A percentile compares a stretch with the other conserved stretches of the same genome.
These are phyloP conservation scores for Alopecurus myosuroides DNA, from an alignment of 176 grass and related monocot genomes.

Conservation along the genomic window DNA sequence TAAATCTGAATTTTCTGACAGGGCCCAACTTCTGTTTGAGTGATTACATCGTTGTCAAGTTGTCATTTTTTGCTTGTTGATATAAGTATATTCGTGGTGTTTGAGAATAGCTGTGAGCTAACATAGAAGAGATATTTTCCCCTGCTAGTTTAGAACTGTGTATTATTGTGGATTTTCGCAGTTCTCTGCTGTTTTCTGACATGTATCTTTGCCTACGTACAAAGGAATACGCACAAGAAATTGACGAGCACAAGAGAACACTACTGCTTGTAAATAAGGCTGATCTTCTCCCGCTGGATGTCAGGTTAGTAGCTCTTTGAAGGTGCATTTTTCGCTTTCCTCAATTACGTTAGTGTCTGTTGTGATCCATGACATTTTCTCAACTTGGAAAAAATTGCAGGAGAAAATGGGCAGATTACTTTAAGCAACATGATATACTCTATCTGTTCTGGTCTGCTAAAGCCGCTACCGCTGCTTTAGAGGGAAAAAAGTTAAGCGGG, in stretches of 20 bases:
- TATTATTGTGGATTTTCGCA: neutral
- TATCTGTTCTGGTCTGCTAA: conserved; percentile 83
- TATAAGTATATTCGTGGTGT: conserved; percentile 3
- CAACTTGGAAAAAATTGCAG: conserved; percentile 39
- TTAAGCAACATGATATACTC: conserved; percentile 49
- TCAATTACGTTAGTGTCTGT: neutral
- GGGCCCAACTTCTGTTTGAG: neutral
- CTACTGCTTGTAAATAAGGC: conserved; percentile 84
- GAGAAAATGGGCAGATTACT: conserved; percentile 70
- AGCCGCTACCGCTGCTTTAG: conserved; percentile 51
- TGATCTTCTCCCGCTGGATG: conserved; percentile 57
- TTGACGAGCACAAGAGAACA: conserved; percentile 74
- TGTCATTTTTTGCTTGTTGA: neutral
- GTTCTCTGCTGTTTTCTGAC: neutral
- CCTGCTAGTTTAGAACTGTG: neutral
- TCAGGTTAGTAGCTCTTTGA: conserved; percentile 40
- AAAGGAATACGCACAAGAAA: conserved; percentile 61
- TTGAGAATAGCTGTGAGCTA: neutral
- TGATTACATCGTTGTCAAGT: neutral
- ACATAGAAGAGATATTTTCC: neutral
- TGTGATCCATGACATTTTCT: neutral
- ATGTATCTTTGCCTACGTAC: conserved; percentile 3
- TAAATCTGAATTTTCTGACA: neutral
- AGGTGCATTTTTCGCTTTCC: neutral
- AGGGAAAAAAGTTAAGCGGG: conserved; percentile 44